Conservation (phyloP, 2,329 filamentous ascomycete genomes). For the Aspergillus neoniger region DNA sequence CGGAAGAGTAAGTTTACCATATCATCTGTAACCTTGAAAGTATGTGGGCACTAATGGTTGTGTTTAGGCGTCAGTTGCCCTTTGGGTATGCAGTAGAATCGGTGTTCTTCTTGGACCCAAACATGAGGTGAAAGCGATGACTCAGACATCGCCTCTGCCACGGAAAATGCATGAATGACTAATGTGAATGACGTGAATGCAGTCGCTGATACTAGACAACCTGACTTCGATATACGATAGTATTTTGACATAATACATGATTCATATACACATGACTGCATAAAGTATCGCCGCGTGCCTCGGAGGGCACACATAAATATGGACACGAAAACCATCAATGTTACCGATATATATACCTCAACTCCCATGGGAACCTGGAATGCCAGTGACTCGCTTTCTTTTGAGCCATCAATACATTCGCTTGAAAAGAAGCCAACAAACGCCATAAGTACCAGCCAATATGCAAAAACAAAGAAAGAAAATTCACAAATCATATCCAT, state of each 20-base stretch:
- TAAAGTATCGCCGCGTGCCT: neutral
- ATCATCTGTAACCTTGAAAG: too few species aligned
- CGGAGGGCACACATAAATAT: neutral
- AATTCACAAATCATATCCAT: slow-evolving; percentile 25
- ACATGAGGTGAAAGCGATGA: too few species aligned
- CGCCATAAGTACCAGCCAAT: slow-evolving; percentile 7
- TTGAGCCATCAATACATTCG: neutral
- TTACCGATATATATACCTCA: neutral
- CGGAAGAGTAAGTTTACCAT: too few species aligned
- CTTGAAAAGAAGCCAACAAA: neutral
- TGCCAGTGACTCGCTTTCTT: neutral
- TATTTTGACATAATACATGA: neutral
- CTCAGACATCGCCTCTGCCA: neutral
- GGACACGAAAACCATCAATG: neutral
- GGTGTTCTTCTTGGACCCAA: too few species aligned
- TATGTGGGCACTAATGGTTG: too few species aligned
- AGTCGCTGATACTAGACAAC: neutral
- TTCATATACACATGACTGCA: neutral
- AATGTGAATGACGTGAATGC: neutral
- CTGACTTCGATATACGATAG: neutral
- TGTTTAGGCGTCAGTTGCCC: too few species aligned
- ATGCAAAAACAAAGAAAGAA: slow-evolving; percentile 9
- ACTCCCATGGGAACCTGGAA: neutral
- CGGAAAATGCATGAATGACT: neutral
- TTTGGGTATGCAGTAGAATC: too few species aligned